phyloP scores from a whole-genome alignment of 2,329 filamentous ascomycete species.

The Aspergillus vadensis region DNA sequence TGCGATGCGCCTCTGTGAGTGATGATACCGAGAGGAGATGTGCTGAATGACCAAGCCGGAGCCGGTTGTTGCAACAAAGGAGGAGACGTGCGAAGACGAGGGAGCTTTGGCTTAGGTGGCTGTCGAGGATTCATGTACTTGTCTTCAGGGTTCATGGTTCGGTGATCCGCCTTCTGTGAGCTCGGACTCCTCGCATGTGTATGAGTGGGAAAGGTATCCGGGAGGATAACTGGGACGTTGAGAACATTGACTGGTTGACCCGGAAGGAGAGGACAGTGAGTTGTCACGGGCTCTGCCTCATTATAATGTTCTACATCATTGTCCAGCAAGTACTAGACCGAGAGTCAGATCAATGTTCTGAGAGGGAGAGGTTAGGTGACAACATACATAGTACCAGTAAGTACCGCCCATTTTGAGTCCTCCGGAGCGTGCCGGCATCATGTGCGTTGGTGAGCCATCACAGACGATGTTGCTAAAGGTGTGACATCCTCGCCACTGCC shows the following conservation, averaged over 20 bases:
- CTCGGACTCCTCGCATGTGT: conserved; percentile 68
- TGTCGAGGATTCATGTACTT: conserved; percentile 72
- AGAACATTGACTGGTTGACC: conserved; percentile 86
- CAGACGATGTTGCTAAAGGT: conserved; percentile 82
- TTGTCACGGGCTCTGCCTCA: conserved; percentile 70
- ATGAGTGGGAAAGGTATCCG: conserved; percentile 46
- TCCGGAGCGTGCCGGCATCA: conserved; percentile 64
- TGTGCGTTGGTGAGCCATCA: conserved; percentile 65
- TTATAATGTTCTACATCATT: conserved; percentile 77
- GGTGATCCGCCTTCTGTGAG: conserved; percentile 61
- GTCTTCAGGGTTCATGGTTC: conserved; percentile 76
- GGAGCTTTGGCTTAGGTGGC: conserved; percentile 51
- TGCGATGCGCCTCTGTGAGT: conserved; percentile 38
- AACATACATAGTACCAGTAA: conserved; percentile 91
- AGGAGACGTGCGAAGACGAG: conserved; percentile 50
- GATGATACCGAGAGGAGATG: conserved; percentile 29
- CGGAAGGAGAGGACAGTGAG: conserved; percentile 78
- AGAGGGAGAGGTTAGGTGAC: neutral
- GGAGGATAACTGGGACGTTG: conserved; percentile 71
- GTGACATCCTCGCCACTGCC: conserved; percentile 86
- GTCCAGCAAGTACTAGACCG: conserved; percentile 75
- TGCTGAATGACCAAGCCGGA: conserved; percentile 30
- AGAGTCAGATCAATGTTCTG: conserved; percentile 26
- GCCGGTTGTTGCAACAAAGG: conserved; percentile 28
- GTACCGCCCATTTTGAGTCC: conserved; percentile 89